phyloP scores from a whole-genome alignment of 2,329 filamentous ascomycete genomes.

The Pseudophaeomoniella oleicola region DNA sequence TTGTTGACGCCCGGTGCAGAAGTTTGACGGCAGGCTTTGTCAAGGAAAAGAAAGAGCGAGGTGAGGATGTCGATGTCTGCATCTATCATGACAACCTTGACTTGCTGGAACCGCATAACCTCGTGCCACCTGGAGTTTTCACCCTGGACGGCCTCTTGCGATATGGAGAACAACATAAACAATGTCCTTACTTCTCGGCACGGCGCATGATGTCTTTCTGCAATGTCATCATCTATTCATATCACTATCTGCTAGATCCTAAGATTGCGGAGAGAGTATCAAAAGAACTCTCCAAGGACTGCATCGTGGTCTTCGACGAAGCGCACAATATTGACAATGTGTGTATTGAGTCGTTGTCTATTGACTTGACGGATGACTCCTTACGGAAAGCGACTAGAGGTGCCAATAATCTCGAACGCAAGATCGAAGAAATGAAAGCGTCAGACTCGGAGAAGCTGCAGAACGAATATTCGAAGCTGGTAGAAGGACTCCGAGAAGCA shows the following conservation, averaged over 20 bases:
- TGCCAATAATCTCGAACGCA: slow-evolving; percentile 78
- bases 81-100: slow-evolving; percentile 97
- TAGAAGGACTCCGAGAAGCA: slow-evolving; percentile 76
- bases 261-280: slow-evolving; percentile 96
- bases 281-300: slow-evolving; percentile 91
- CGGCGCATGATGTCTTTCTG: slow-evolving; percentile 98
- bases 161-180: slow-evolving; percentile 90
- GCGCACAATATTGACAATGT: slow-evolving; percentile 99
- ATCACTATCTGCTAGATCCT: slow-evolving; percentile 92
- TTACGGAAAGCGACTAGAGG: slow-evolving; percentile 79
- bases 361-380: slow-evolving; percentile 91
- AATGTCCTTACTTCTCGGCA: slow-evolving; percentile 94
- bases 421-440: slow-evolving; percentile 88
- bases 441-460: slow-evolving; percentile 90
- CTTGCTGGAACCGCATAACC: slow-evolving; percentile 81
- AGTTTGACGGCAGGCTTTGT: slow-evolving; percentile 94
- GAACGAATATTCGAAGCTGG: slow-evolving; percentile 87
- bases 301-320: slow-evolving; percentile 96
- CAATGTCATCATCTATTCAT: slow-evolving; percentile 99
- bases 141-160: slow-evolving; percentile 77
- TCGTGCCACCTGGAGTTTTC: slow-evolving; percentile 90
- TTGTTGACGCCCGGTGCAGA: slow-evolving; percentile 91
- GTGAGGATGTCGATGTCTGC: slow-evolving; percentile 87
- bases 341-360: slow-evolving; percentile 93
- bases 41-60: slow-evolving; percentile 90